These are phyloP conservation scores for Saturnispora serradocipensis DNA, from an alignment of 805 yeast genomes.

Conservation along the genomic window DNA sequence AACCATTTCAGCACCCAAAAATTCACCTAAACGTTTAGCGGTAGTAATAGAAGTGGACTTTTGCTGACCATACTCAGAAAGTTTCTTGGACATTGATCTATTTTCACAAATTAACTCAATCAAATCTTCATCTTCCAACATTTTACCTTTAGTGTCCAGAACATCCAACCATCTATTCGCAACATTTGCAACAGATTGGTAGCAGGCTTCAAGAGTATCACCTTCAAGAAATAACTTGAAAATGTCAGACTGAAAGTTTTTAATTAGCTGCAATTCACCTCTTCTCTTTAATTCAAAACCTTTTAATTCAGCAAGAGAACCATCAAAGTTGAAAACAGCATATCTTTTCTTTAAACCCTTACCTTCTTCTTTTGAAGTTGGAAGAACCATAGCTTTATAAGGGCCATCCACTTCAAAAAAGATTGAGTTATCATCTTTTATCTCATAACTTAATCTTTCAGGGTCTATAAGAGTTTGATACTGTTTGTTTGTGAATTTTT, in stretches of 20 bases:
- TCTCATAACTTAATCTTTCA: constrained; percentile 55
- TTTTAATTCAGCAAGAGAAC: constrained; percentile 86
- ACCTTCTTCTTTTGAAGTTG: constrained; percentile 96
- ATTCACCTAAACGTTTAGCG: constrained; percentile 87
- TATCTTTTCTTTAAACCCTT: constrained; percentile 93
- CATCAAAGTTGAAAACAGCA: constrained; percentile 94
- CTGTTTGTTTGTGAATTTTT: constrained; percentile 85
- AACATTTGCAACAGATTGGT: constrained; percentile 79
- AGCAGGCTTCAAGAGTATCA: constrained; percentile 65
- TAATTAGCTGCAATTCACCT: constrained; percentile 89
- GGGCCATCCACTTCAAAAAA: constrained; percentile 99
- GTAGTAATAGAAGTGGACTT: constrained; percentile 95
- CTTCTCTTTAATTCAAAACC: constrained; percentile 96
- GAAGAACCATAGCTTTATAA: constrained; percentile 92
- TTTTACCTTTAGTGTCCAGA: constrained; percentile 73
- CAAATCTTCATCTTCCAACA: constrained; percentile 87
- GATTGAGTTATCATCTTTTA: constrained; percentile 83
- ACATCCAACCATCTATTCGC: constrained; percentile 97
- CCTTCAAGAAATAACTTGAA: constrained; percentile 90
- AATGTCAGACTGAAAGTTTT: constrained; percentile 90
- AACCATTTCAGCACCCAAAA: constrained; percentile 92
- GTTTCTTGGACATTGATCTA: constrained; percentile 86
- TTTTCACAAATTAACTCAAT: constrained; percentile 94
- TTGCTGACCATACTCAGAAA: constrained; percentile 81
- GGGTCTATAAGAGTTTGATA: constrained; percentile 82